Evolutionary conservation across 495 filamentous ascomycete species (phyloP).

Genomic region (Penicillium goetzii): DNA sequence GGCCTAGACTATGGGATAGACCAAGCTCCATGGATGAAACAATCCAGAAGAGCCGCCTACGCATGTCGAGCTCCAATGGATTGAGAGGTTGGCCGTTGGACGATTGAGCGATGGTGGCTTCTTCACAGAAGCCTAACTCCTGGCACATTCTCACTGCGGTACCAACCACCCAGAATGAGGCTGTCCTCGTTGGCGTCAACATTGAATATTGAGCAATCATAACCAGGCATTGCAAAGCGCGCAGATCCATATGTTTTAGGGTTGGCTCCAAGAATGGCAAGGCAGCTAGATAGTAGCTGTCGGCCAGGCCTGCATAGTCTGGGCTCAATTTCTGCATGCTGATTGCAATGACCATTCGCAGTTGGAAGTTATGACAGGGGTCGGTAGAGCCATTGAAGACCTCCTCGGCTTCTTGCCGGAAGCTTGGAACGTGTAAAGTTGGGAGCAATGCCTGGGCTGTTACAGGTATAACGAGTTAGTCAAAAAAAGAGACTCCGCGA

Average conservation of each 20-base stretch:
- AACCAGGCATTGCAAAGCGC: constrained; percentile 85
- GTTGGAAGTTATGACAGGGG: constrained; percentile 80
- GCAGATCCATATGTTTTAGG: constrained; percentile 77
- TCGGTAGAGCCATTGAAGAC: constrained; percentile 77
- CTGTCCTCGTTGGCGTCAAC: constrained; percentile 84
- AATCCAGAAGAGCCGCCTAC: constrained; percentile 83
- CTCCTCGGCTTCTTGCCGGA: constrained; percentile 73
- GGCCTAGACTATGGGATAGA: constrained; percentile 80
- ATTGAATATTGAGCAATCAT: constrained; percentile 91
- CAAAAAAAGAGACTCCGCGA: not conserved
- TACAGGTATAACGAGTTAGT: constrained; percentile 20
- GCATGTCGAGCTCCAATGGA: constrained; percentile 80
- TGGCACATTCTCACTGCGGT: constrained; percentile 83
- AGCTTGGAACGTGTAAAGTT: constrained; percentile 79
- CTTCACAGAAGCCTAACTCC: constrained; percentile 80
- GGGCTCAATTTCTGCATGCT: constrained; percentile 86
- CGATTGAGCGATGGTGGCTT: constrained; percentile 73
- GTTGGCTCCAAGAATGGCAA: constrained; percentile 78
- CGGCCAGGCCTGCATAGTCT: constrained; percentile 80
- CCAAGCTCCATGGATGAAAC: constrained; percentile 84
- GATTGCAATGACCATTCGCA: constrained; percentile 89
- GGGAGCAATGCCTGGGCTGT: constrained; percentile 85
- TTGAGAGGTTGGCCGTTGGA: constrained; percentile 53
- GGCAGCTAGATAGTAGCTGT: constrained; percentile 89
- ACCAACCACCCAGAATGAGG: constrained; percentile 89